These are phyloP conservation scores for Malbranchea zuffiana DNA, from an alignment of 2,329 filamentous ascomycete species.

Conservation along the genomic window DNA sequence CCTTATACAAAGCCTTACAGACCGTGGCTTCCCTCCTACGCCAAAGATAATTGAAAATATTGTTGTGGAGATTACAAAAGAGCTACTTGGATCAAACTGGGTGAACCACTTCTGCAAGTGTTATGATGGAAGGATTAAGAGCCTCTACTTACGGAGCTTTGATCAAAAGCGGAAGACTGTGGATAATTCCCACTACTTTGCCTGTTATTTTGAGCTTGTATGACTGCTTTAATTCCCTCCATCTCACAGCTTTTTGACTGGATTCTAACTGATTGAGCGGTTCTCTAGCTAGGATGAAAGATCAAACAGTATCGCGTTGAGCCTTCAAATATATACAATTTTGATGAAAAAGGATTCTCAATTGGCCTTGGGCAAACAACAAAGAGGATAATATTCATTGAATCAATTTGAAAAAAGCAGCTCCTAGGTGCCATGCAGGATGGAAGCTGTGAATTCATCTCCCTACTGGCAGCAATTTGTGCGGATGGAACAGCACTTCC, in stretches of 20 bases:
- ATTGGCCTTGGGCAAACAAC: slow-evolving; percentile 1
- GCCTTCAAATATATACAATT: slow-evolving; percentile 9
- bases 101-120: slow-evolving; percentile 1
- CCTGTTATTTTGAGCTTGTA: slow-evolving; percentile 6
- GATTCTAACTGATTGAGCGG: background rate
- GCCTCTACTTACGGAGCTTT: slow-evolving; percentile 7
- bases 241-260: background rate
- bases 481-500: slow-evolving; percentile 2
- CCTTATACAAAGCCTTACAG: slow-evolving; percentile 4
- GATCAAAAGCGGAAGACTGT: slow-evolving; percentile 6
- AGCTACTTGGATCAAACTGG: background rate
- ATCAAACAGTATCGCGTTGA: slow-evolving; percentile 6
- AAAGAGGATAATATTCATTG: slow-evolving; percentile 6
- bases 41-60: slow-evolving; percentile 4
- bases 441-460: slow-evolving; percentile 2
- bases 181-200: slow-evolving; percentile 8
- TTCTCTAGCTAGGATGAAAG: slow-evolving; percentile 2
- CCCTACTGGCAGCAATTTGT: slow-evolving; percentile 7
- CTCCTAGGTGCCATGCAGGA: background rate
- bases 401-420: background rate
- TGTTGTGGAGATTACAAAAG: slow-evolving; percentile 3
- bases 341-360: slow-evolving; percentile 10
- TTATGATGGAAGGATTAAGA: slow-evolving; percentile 1
- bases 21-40: slow-evolving; percentile 1
- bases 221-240: no score